Base-by-base conservation (phyloP, 1,139 yeast genomes). In the Sugiyamaella castrensis region DNA sequence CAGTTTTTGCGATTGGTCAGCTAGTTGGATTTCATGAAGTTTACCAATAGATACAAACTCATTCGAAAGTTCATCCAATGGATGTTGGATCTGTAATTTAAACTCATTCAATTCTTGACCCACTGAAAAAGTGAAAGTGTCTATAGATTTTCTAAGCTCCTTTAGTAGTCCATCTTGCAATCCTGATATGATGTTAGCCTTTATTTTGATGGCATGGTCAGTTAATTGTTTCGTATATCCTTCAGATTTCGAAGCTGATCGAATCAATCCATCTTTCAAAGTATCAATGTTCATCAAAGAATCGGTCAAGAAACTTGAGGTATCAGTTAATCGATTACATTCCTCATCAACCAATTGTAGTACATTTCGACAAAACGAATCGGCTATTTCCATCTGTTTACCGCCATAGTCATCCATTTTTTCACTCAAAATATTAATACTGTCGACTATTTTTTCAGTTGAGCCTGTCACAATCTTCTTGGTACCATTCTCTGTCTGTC, bases 401-500 rank as follows among this genome's bases (percentile, higher is more conserved):
- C 36, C 40, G 8, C 41, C 51, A 34, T 51, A 50, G 15, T 40
- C 50, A 4, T 45, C 42, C 19, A 43, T 32, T 37, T 34, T 37
- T 12, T 10, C 24, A 8, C 19, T 16, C 5, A 53, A 29, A 6
- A 30, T 24, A 11, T 40, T 37, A 4, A 53, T 45, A 16, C 43
- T 40, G 11, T 40, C 29, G 13, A 46, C 13, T 11, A 53, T 40
- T n/a, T 50, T 43, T 16, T 29, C 37, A 37, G 56, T 53, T 13
- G 58, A 43, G 7, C 44, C 38, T 11, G 46, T 47, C 38, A 62
- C 54, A 9, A 53, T 50, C 8, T 38, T 37, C 15, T 49, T 43
- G 39, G 62, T 58, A 24, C 43, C 34, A 26, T 37, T 40, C 19
- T 57, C 64, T 4, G 51, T 44, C 4, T 52, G 48, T 10, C 49